Percentiles rank a stretch among this genome's conserved stretches.
Conservation (phyloP, 1,139 yeast genomes). For the Taphrina wiesneri region DNA sequence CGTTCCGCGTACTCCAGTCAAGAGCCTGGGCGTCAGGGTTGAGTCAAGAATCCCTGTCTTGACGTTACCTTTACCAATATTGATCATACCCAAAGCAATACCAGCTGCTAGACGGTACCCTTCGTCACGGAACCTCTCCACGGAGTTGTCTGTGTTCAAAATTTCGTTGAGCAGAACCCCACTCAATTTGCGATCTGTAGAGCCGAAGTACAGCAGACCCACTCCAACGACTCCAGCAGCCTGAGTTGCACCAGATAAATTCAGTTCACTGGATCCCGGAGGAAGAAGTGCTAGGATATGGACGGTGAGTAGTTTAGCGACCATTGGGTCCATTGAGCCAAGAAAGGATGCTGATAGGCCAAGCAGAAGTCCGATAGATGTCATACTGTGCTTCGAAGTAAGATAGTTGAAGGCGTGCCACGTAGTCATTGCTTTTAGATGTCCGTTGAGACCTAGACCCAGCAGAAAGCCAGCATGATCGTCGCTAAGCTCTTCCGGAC, state of each 20-base stretch:
- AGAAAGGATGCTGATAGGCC: conserved; percentile 91
- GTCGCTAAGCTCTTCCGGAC: conserved; percentile 67
- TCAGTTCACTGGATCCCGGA: conserved; percentile 83
- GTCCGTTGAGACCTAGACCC: conserved; percentile 91
- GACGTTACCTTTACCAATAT: conserved; percentile 73
- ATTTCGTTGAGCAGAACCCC: conserved; percentile 73
- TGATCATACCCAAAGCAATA: conserved; percentile 80
- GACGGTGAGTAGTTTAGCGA: conserved; percentile 87
- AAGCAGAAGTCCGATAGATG: conserved; percentile 80
- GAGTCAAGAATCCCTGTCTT: conserved; percentile 66
- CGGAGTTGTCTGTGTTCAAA: conserved; percentile 42
- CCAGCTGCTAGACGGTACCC: conserved; percentile 90
- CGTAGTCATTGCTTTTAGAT: conserved; percentile 77
- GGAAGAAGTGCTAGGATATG: conserved; percentile 93
- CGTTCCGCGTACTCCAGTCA: conserved; percentile 64
- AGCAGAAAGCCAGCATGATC: conserved; percentile 95
- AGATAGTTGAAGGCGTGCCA: conserved; percentile 95
- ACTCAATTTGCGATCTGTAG: conserved; percentile 85
- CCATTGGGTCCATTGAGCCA: conserved; percentile 81
- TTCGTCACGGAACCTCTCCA: conserved; percentile 54
- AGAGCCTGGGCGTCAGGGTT: conserved; percentile 64
- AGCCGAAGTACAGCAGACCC: conserved; percentile 75
- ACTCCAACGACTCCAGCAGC: conserved; percentile 90
- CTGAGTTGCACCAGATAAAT: conserved; percentile 80
- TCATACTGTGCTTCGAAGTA: conserved; percentile 82